Conservation (phyloP, 306 rosid species). For the Cucumis melo region DNA sequence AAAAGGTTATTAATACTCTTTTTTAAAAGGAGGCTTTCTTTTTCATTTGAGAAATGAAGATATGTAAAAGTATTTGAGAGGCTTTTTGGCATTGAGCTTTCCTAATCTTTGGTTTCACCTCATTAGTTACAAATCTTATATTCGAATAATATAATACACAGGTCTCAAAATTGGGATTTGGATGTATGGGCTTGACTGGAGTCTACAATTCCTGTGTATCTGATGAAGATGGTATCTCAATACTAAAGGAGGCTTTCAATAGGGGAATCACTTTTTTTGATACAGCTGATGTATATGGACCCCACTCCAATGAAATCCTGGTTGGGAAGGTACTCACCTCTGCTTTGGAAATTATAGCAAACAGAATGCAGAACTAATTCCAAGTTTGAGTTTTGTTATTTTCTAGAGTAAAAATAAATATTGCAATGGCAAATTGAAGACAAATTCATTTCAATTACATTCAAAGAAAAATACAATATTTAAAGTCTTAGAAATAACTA, state of each 20-base stretch:
- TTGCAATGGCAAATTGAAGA: no score
- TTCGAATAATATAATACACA: background rate
- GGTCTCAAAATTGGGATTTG: constrained; percentile 75
- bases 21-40: background rate
- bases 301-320: constrained; percentile 39
- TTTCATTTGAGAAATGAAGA: background rate
- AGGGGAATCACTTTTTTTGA: constrained; percentile 66
- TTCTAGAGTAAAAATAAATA: no score
- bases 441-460: no score
- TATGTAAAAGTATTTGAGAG: background rate
- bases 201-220: constrained; percentile 34
- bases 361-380: background rate
- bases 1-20: background rate
- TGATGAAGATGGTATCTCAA: constrained; percentile 37
- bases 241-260: constrained; percentile 46
- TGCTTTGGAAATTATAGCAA: background rate
- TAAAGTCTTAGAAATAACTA: no score
- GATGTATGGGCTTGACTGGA: constrained; percentile 55
- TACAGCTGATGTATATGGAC: constrained; percentile 50
- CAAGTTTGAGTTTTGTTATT: background rate
- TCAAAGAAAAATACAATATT: no score
- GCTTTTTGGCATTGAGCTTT: background rate
- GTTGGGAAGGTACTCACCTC: constrained; percentile 47
- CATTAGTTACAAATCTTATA: background rate
- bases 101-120: background rate